Conservation (phyloP, 2,329 filamentous ascomycete species). For the Didymella keratinophila region DNA sequence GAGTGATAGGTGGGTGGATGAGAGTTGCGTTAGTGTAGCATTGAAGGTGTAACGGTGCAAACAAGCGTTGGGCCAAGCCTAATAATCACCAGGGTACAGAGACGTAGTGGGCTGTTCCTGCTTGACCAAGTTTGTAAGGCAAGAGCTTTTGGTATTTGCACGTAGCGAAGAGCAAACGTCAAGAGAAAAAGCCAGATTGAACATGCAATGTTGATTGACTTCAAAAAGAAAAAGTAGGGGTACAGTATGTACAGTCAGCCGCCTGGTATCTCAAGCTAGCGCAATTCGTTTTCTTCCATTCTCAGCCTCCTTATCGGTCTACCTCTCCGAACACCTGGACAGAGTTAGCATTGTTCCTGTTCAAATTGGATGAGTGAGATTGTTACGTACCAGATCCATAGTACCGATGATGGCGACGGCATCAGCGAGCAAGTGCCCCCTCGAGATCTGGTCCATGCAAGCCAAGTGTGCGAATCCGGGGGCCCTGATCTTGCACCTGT, state of each 20-base stretch:
- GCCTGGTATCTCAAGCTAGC: slow-evolving; percentile 16
- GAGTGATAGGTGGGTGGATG: slow-evolving; percentile 2
- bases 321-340: slow-evolving; percentile 4
- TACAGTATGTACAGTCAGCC: slow-evolving; percentile 42
- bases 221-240: slow-evolving; percentile 27
- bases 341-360: background rate
- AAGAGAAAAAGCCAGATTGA: background rate
- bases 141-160: background rate
- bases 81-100: slow-evolving; percentile 3
- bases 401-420: slow-evolving; percentile 90
- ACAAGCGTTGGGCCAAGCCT: slow-evolving; percentile 11
- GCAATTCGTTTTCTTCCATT: slow-evolving; percentile 7
- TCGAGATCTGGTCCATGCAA: slow-evolving; percentile 91
- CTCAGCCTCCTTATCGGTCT: slow-evolving; percentile 8
- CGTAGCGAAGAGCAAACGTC: background rate
- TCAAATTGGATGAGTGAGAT: background rate
- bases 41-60: slow-evolving; percentile 3
- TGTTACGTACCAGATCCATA: slow-evolving; percentile 47
- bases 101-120: background rate
- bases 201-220: slow-evolving; percentile 29
- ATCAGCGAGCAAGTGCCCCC: slow-evolving; percentile 93
- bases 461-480: slow-evolving; percentile 95
- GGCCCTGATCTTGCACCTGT: slow-evolving; percentile 96
- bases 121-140: background rate
- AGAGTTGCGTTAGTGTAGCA: background rate